Conservation (phyloP, 371 early-diverging fungal species). For the Rhizopus stolonifer region DNA sequence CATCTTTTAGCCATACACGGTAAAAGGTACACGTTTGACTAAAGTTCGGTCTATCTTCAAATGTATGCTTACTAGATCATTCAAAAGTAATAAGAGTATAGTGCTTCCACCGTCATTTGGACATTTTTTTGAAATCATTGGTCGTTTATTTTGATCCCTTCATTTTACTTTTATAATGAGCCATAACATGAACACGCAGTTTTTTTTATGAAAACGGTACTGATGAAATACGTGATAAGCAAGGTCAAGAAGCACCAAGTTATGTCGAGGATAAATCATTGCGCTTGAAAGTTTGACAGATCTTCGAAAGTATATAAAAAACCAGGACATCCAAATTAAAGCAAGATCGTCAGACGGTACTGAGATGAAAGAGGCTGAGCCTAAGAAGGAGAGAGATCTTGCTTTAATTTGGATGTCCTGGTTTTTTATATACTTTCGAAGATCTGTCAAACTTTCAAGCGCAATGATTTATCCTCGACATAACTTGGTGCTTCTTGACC, state of each 20-base stretch:
- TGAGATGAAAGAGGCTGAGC: conserved; percentile 19
- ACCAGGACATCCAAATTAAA: conserved; percentile 12
- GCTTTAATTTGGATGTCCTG: conserved; percentile 10
- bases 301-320: conserved; percentile 22
- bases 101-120: too few species aligned
- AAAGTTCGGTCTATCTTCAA: too few species aligned
- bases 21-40: too few species aligned
- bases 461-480: conserved; percentile 15
- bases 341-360: conserved; percentile 9
- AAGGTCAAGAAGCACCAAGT: conserved; percentile 11
- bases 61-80: too few species aligned
- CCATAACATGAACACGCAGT: conserved; percentile 15
- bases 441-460: conserved; percentile 17
- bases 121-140: conserved; percentile 1
- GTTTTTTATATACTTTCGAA: conserved; percentile 22
- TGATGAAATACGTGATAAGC: conserved; percentile 14
- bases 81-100: too few species aligned
- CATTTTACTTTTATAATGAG: conserved; percentile 7
- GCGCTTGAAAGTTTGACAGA: conserved; percentile 15
- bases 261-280: conserved; percentile 16
- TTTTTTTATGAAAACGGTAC: conserved; percentile 20
- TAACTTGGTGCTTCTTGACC: conserved; percentile 11
- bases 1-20: too few species aligned
- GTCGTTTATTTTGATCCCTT: conserved; percentile 1
- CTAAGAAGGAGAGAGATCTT: conserved; percentile 16